Conservation (phyloP, 768 basidiomycete species). For the Amanita rubescens region DNA sequence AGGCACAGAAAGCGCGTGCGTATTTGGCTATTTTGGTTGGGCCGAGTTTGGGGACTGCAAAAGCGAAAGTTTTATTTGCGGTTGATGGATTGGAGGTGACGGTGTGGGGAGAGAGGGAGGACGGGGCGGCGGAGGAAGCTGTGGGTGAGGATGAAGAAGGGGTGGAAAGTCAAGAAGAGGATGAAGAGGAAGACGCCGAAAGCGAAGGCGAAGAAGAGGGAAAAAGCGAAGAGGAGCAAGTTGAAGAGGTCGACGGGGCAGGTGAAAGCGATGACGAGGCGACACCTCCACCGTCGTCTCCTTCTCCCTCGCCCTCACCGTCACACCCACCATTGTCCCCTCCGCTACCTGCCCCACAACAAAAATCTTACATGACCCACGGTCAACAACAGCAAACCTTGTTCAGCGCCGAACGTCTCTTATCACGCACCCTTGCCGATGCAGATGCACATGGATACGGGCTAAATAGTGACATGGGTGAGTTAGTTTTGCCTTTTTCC, state of each 20-base stretch:
- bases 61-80: constrained; percentile 51
- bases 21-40: constrained; percentile 63
- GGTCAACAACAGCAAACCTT: constrained; percentile 22
- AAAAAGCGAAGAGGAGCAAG: constrained; percentile 16
- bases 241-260: constrained; percentile 10
- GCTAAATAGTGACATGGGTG: constrained; percentile 25
- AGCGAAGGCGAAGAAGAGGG: constrained; percentile 18
- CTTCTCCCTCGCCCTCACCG: not conserved
- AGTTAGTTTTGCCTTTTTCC: constrained; percentile 6
- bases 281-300: not conserved
- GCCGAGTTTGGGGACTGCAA: constrained; percentile 54
- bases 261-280: constrained; percentile 10
- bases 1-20: constrained; percentile 23
- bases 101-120: constrained; percentile 30
- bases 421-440: constrained; percentile 27
- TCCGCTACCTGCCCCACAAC: too few relatives aligned
- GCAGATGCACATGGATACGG: constrained; percentile 22
- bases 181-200: constrained; percentile 21
- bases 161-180: constrained; percentile 3
- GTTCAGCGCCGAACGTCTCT: constrained; percentile 24
- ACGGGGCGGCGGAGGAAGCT: constrained; percentile 8
- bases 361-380: constrained; percentile 9
- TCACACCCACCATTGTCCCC: too few relatives aligned
- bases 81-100: constrained; percentile 58
- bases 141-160: constrained; percentile 7